Conservation (phyloP, 192 early-diverging fungal genomes). For the Gamsiella multidivaricata region DNA sequence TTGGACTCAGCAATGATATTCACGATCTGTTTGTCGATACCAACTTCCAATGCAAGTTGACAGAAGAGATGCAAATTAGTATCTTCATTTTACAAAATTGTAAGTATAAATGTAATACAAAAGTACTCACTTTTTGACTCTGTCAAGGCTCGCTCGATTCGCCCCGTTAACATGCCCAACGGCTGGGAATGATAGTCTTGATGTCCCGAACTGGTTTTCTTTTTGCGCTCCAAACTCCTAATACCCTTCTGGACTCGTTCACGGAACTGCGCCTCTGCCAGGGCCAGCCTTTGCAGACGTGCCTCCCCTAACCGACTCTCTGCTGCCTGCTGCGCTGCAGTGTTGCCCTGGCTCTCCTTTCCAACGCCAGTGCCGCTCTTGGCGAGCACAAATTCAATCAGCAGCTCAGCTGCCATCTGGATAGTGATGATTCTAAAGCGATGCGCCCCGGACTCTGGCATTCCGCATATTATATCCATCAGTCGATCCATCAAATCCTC, state of each 20-base stretch:
- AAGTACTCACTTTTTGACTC: conserved; percentile 48
- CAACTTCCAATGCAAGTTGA: conserved; percentile 12
- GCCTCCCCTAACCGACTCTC: conserved; percentile 31
- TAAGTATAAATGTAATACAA: not conserved
- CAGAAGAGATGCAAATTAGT: not conserved
- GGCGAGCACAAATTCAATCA: conserved; percentile 54
- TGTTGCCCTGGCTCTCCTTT: conserved; percentile 7
- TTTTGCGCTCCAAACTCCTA: conserved; percentile 24
- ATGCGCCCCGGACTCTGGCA: conserved; percentile 44
- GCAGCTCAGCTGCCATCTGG: conserved; percentile 53
- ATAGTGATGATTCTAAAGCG: conserved; percentile 36
- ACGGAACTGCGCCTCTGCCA: conserved; percentile 29
- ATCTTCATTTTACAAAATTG: not conserved
- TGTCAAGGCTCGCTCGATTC: conserved; percentile 32
- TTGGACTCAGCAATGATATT: conserved; percentile 47
- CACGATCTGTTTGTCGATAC: conserved; percentile 46
- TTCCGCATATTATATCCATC: conserved; percentile 34
- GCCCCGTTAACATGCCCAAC: conserved; percentile 24
- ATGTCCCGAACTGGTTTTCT: not conserved
- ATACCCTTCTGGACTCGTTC: conserved; percentile 34
- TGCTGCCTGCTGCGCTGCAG: conserved; percentile 19
- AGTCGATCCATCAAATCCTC: conserved; percentile 34
- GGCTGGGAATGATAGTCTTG: conserved; percentile 1
- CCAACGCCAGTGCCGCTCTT: conserved; percentile 23
- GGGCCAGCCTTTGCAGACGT: conserved; percentile 27